Percentiles rank a stretch among this genome's conserved stretches.
Evolutionary conservation across 352 stramenopile genomes (phyloP).

Genomic region (Globisporangium nunn): DNA sequence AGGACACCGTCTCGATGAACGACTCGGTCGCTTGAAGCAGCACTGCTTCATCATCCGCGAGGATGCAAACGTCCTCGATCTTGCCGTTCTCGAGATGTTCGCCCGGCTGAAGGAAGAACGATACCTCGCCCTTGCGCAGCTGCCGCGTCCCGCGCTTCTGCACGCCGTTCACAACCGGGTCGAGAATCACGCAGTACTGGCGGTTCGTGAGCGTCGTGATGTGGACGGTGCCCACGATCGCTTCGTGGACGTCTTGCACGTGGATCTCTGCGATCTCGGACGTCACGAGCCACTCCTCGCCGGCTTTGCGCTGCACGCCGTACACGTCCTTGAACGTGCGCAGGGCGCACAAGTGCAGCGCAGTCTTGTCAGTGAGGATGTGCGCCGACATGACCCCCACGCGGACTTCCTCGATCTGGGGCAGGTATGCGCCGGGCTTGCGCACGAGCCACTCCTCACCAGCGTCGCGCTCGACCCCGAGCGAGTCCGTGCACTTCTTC

Average conservation of each 20-base stretch:
- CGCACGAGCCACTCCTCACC: conserved; percentile 80
- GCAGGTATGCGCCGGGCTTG: conserved; percentile 60
- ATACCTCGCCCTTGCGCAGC: conserved; percentile 60
- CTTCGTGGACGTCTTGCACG: conserved; percentile 73
- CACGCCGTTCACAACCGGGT: conserved; percentile 55
- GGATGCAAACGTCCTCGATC: conserved; percentile 58
- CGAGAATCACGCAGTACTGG: conserved; percentile 77
- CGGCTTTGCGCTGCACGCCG: conserved; percentile 53
- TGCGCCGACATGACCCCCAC: conserved; percentile 53
- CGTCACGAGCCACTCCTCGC: conserved; percentile 77
- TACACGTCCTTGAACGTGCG: conserved; percentile 78
- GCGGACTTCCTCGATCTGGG: conserved; percentile 67
- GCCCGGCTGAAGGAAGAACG: conserved; percentile 65
- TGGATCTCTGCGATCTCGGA: conserved; percentile 65
- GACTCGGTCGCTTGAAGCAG: conserved; percentile 60
- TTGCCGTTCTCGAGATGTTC: conserved; percentile 52
- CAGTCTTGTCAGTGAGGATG: conserved; percentile 57
- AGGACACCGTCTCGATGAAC: conserved; percentile 38
- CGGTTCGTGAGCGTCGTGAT: conserved; percentile 72
- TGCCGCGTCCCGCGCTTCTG: conserved; percentile 68
- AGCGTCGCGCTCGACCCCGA: conserved; percentile 49
- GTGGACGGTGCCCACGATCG: conserved; percentile 47
- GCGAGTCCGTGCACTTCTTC: conserved; percentile 73
- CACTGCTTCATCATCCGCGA: conserved; percentile 78
- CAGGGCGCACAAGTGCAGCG: conserved; percentile 54